Percentiles rank a stretch among this genome's conserved stretches.
Evolutionary conservation across 768 basidiomycete species (phyloP).

Genomic region (Leccinum longicurvipes): DNA sequence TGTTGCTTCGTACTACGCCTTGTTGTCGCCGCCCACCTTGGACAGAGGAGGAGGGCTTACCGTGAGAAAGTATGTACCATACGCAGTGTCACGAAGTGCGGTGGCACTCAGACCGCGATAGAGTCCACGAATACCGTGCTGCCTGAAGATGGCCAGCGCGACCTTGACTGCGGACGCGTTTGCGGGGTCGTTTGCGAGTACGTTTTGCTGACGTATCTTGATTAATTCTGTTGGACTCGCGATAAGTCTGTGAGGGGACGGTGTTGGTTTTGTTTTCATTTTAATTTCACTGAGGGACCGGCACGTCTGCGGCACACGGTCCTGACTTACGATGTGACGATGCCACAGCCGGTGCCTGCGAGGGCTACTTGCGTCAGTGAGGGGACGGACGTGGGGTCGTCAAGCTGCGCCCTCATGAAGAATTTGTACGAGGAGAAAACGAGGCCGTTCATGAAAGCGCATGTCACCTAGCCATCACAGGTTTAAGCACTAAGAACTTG

Average conservation of each 20-base stretch:
- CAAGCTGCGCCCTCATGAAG: slow-evolving; percentile 65
- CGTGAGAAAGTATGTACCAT: slow-evolving; percentile 81
- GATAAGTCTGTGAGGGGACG: slow-evolving; percentile 47
- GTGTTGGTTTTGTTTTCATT: neutral
- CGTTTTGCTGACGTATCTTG: slow-evolving; percentile 79
- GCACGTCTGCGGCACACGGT: slow-evolving; percentile 3
- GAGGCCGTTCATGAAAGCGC: slow-evolving; percentile 78
- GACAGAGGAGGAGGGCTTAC: slow-evolving; percentile 37
- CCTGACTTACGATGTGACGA: slow-evolving; percentile 66
- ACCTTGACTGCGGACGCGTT: slow-evolving; percentile 50
- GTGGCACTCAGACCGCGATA: slow-evolving; percentile 78
- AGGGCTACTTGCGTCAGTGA: slow-evolving; percentile 68
- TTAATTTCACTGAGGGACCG: neutral
- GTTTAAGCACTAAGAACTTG: neutral
- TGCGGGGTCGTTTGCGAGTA: slow-evolving; percentile 32
- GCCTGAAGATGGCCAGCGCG: slow-evolving; percentile 50
- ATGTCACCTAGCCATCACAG: slow-evolving; percentile 46
- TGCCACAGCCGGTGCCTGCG: slow-evolving; percentile 78
- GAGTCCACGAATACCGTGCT: slow-evolving; percentile 59
- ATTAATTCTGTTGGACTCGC: slow-evolving; percentile 84
- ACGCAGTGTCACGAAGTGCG: slow-evolving; percentile 73
- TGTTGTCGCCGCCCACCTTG: neutral
- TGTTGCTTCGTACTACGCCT: slow-evolving; percentile 58
- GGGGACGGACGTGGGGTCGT: slow-evolving; percentile 45
- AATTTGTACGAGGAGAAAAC: slow-evolving; percentile 85